These are phyloP conservation scores for Microdochium nivale DNA, from an alignment of 2,329 filamentous ascomycete species.

Conservation along the genomic window DNA sequence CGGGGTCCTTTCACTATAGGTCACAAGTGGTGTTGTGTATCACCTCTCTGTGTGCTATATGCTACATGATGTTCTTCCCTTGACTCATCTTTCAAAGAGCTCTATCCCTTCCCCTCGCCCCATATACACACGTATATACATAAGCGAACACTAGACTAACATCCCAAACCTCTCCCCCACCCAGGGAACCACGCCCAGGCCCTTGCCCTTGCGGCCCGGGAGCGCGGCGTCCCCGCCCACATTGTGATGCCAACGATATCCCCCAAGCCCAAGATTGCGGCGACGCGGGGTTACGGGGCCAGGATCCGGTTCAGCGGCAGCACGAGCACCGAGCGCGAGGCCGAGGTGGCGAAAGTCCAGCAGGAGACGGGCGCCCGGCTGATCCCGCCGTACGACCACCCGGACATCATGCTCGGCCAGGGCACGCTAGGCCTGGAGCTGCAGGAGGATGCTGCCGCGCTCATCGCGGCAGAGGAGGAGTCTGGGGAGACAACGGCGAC, in stretches of 20 bases:
- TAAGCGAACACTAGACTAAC: too few species aligned
- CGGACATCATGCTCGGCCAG: conserved; percentile 84
- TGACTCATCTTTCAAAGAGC: too few species aligned
- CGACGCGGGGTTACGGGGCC: conserved; percentile 70
- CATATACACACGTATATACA: too few species aligned
- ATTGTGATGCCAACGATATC: conserved; percentile 91
- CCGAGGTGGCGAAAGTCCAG: conserved; percentile 61
- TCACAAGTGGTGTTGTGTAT: too few species aligned
- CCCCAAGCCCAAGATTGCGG: conserved; percentile 78
- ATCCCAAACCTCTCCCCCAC: conserved; percentile 1
- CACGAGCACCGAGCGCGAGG: conserved; percentile 74
- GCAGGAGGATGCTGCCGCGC: conserved; percentile 57
- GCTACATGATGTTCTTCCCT: too few species aligned
- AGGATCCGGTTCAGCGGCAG: conserved; percentile 73
- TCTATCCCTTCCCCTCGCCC: too few species aligned
- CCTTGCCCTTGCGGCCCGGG: conserved; percentile 72
- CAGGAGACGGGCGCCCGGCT: conserved; percentile 65
- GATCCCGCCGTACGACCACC: conserved; percentile 87
- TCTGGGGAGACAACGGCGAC: conserved; percentile 2
- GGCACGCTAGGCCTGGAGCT: conserved; percentile 84
- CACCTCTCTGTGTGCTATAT: too few species aligned
- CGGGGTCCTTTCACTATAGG: too few species aligned
- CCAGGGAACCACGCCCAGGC: conserved; percentile 92
- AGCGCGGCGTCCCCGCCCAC: conserved; percentile 66
- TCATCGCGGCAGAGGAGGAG: conserved; percentile 29